These are phyloP conservation scores for Cladosporium sp. DNA, from an alignment of 2,329 filamentous ascomycete species.

Conservation along the genomic window DNA sequence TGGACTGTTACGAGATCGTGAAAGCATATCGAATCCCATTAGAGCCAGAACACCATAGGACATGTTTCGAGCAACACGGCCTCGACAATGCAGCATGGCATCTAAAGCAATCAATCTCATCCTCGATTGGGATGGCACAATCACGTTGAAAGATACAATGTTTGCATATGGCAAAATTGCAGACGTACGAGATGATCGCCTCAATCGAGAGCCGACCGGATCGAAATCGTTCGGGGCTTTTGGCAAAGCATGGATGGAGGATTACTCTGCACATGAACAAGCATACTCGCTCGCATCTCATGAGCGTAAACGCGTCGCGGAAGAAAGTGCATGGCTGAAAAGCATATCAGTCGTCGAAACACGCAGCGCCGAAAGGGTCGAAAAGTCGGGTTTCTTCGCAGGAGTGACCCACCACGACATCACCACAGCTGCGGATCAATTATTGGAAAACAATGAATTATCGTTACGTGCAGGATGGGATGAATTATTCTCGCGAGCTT, in stretches of 20 bases:
- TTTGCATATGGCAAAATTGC: constrained; percentile 39
- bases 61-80: neutral
- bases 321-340: constrained; percentile 37
- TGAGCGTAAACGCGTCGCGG: constrained; percentile 28
- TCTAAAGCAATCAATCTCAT: constrained; percentile 27
- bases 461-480: constrained; percentile 36
- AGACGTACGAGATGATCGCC: constrained; percentile 24
- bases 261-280: constrained; percentile 34
- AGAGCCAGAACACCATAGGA: neutral
- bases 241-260: constrained; percentile 38
- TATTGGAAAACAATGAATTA: constrained; percentile 30
- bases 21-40: neutral
- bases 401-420: constrained; percentile 33
- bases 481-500: constrained; percentile 26
- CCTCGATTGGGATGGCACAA: constrained; percentile 47
- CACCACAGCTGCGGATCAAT: constrained; percentile 20
- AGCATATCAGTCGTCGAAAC: constrained; percentile 37
- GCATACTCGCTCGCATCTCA: constrained; percentile 25
- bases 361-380: constrained; percentile 38
- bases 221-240: constrained; percentile 31
- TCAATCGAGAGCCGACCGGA: constrained; percentile 16
- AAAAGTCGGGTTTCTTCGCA: constrained; percentile 36
- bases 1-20: too few species aligned
- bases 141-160: constrained; percentile 44
- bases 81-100: neutral